A percentile compares a stretch with the other conserved stretches of the same genome.
Conservation (phyloP, 169 alveolate genomes). For the Perkinsus olseni region DNA sequence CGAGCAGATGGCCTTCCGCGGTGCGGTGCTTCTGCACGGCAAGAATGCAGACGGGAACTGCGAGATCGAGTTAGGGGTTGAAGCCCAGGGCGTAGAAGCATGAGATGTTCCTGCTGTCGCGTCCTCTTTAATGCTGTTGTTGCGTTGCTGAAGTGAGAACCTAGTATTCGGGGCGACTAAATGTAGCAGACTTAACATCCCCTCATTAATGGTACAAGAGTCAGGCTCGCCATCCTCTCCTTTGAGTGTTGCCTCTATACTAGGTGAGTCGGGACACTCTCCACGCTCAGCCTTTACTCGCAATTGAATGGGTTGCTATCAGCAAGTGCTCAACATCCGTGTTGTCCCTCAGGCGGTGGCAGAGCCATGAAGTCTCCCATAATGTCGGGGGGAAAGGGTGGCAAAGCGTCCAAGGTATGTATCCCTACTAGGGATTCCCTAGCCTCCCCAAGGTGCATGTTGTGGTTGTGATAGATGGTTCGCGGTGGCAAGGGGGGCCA, state of each 20-base stretch:
- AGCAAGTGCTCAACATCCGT: background rate
- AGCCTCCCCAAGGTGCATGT: too few species aligned
- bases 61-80: background rate
- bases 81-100: background rate
- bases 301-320: too few species aligned
- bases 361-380: background rate
- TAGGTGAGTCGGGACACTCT: background rate
- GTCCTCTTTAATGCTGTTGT: background rate
- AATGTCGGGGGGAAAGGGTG: background rate
- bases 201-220: background rate
- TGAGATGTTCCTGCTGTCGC: background rate
- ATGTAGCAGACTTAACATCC: too few species aligned
- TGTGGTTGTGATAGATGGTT: background rate
- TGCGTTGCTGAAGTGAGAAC: background rate
- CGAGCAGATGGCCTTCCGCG: background rate
- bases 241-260: background rate
- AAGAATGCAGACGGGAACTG: background rate
- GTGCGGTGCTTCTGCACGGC: background rate
- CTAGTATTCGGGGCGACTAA: too few species aligned
- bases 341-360: background rate
- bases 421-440: too few species aligned
- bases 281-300: too few species aligned
- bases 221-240: background rate
- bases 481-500: constrained; percentile 40
- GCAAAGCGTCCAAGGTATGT: background rate